Evolutionary conservation across 306 rosid genomes (phyloP).

Genomic region (Myrica gale): DNA sequence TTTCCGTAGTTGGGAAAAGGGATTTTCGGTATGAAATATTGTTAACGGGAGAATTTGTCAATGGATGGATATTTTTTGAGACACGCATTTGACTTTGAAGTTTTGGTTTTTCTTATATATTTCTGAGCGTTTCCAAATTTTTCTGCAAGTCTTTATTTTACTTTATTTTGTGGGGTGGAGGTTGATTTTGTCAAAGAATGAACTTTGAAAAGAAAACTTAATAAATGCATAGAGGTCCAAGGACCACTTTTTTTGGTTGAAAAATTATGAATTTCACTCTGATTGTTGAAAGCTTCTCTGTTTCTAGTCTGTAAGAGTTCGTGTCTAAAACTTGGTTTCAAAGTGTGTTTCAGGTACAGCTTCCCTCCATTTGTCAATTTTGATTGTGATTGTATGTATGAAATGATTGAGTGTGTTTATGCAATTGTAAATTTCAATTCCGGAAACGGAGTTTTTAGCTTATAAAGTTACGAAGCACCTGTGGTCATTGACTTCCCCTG

Average conservation of each 20-base stretch:
- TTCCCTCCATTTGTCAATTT: not conserved
- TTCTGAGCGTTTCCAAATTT: not conserved
- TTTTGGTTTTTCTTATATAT: not conserved
- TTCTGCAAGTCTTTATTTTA: too few species aligned
- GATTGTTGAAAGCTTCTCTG: not conserved
- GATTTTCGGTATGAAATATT: not conserved
- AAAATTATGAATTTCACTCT: not conserved
- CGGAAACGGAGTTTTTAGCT: not conserved
- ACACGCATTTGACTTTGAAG: not conserved
- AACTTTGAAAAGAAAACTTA: not conserved
- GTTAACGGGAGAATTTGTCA: not conserved
- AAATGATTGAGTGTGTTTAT: not conserved
- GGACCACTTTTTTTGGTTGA: conserved; percentile 1
- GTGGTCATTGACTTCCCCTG: not conserved
- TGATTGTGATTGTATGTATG: not conserved
- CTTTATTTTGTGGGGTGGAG: not conserved
- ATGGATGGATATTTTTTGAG: not conserved
- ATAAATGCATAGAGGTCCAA: not conserved
- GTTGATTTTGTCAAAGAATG: not conserved
- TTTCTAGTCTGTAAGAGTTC: not conserved
- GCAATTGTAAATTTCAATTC: not conserved
- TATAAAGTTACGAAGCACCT: not conserved
- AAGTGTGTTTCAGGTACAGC: not conserved
- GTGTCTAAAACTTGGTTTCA: not conserved
- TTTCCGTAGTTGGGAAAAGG: conserved; percentile 12